Evolutionary conservation across 192 early-diverging fungal genomes (phyloP), one percentile per base, ranked within the genome.

Genomic region (Linnemannia schmuckeri): DNA sequence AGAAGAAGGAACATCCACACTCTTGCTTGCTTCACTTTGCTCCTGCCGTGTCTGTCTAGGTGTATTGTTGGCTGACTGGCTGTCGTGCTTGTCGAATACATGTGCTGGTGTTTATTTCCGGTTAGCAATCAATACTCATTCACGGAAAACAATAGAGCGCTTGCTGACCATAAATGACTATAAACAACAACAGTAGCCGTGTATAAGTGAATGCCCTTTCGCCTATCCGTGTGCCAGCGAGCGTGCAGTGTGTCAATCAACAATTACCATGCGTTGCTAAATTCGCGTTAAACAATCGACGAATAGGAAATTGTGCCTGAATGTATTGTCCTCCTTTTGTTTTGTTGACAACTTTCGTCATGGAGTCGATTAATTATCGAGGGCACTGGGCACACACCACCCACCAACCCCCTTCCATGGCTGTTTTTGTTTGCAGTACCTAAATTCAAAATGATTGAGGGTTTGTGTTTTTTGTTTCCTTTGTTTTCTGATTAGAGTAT

Each of bases 81-180:
- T 77, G 13, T 77, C 27, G 22, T 10, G 20, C 13, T 20, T 22
- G n/a, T 70, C 41, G 61, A 35, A 35, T 66, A 66, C 61, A 66
- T 66, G 61, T 66, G 61, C 61, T 66, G 30, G 30, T 66, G 30
- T 66, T 66, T 66, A 66, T 66, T 66, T 33, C 27, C 24, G 61
- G 61, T 66, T 66, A 66, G 61, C 61, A 66, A 66, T 66, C 61
- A 66, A 66, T 66, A 33, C 27, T 33, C 27, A 33, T 66, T 66
- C 3, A 12, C 27, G 6, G 55, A n/a, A 57, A 27, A n/a, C 2
- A 27, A 66, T 33, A 66, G 30, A 35, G 61, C 27, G 30, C 61
- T 27, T 33, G n/a, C 20, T 52, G 49, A 52, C 49, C 4, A 66
- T 66, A 66, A 33, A 33, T 15, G 27, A 15, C 30, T 30, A n/a